Conservation (phyloP, 2,329 filamentous ascomycete species). For the Hypoxylon sp. region DNA sequence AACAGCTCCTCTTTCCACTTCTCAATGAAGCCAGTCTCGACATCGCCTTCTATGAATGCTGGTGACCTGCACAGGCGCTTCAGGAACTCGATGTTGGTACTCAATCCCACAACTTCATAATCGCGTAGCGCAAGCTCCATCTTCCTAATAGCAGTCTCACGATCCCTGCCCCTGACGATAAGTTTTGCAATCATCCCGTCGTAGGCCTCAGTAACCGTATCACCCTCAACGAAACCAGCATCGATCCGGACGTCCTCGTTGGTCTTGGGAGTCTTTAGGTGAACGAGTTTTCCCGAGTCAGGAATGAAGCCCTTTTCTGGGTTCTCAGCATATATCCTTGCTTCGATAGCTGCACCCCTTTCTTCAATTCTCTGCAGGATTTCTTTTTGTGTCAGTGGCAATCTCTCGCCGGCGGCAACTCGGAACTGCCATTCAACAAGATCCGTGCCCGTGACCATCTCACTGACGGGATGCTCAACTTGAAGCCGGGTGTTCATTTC, state of each 20-base stretch:
- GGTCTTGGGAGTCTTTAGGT: conserved; percentile 80
- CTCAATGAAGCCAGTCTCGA: conserved; percentile 96
- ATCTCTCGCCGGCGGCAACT: conserved; percentile 71
- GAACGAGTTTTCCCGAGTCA: conserved; percentile 88
- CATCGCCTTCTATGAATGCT: conserved; percentile 87
- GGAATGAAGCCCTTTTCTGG: conserved; percentile 93
- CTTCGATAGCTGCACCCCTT: conserved; percentile 91
- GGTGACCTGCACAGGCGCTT: conserved; percentile 87
- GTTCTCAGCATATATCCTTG: conserved; percentile 96
- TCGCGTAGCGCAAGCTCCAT: conserved; percentile 84
- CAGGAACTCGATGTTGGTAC: conserved; percentile 97
- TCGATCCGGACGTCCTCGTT: conserved; percentile 88
- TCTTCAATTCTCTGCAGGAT: conserved; percentile 82
- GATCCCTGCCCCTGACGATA: conserved; percentile 86
- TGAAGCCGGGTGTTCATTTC: conserved; percentile 91
- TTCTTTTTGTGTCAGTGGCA: conserved; percentile 70
- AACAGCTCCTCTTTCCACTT: conserved; percentile 89
- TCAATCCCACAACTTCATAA: conserved; percentile 92
- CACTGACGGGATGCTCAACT: conserved; percentile 94
- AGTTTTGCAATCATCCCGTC: conserved; percentile 99
- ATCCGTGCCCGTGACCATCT: conserved; percentile 77
- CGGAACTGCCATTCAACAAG: conserved; percentile 98
- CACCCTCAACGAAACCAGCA: conserved; percentile 90
- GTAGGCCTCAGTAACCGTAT: conserved; percentile 93
- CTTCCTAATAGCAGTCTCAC: conserved; percentile 86